phyloP scores from a whole-genome alignment of 176 grass and related monocot genomes.

The Raddia distichophylla region DNA sequence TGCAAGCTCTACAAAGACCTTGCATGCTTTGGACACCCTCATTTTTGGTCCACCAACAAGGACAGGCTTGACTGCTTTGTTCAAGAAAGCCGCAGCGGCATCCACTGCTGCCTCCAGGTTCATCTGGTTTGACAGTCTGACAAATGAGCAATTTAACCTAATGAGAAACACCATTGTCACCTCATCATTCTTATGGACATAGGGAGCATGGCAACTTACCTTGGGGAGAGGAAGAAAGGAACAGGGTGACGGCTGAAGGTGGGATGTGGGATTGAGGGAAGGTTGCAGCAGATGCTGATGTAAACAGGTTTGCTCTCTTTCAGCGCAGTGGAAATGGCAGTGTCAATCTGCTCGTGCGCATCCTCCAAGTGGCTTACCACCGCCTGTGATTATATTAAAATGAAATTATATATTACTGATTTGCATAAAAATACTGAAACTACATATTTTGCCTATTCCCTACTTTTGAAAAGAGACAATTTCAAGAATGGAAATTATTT shows the following conservation, averaged over 20 bases:
- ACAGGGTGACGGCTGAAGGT: constrained; percentile 48
- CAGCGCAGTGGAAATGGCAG: constrained; percentile 59
- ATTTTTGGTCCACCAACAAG: constrained; percentile 59
- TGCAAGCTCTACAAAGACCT: constrained; percentile 52
- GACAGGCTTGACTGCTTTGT: constrained; percentile 60
- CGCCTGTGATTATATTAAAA: constrained; percentile 33
- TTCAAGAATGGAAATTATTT: not conserved
- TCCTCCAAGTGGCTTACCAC: constrained; percentile 66
- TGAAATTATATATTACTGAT: not conserved
- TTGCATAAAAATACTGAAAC: not conserved
- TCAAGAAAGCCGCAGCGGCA: constrained; percentile 47
- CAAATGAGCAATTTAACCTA: not conserved
- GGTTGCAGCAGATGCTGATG: constrained; percentile 64
- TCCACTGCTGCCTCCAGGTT: constrained; percentile 57
- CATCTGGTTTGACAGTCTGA: constrained; percentile 50
- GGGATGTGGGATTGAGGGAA: constrained; percentile 52
- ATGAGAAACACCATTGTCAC: not conserved
- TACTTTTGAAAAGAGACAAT: not conserved
- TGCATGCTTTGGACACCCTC: constrained; percentile 57
- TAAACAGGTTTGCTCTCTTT: constrained; percentile 71
- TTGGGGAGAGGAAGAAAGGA: constrained; percentile 66
- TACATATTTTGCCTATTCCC: not conserved
- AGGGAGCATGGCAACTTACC: constrained; percentile 22
- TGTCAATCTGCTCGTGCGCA: constrained; percentile 64
- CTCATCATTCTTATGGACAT: not conserved